Evolutionary conservation across 2,329 filamentous ascomycete species (phyloP).

Genomic region (Arthrobotrys entomopaga): DNA sequence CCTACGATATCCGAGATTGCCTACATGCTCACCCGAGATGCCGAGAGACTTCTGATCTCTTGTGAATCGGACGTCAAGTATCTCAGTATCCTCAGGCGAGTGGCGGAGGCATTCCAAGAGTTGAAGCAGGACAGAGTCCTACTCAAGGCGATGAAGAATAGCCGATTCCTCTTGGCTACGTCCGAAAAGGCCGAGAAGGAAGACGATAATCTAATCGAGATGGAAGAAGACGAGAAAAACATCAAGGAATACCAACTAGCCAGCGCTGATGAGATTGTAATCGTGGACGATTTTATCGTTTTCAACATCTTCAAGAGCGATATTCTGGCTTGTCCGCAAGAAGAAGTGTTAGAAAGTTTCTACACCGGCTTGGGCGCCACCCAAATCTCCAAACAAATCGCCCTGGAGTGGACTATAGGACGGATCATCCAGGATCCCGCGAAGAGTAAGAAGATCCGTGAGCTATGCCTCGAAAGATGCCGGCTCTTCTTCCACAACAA

Average conservation of each 20-base stretch:
- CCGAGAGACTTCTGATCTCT: constrained; percentile 80
- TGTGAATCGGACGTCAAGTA: constrained; percentile 82
- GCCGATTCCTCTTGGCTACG: constrained; percentile 83
- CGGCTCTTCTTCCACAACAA: constrained; percentile 91
- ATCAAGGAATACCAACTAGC: constrained; percentile 83
- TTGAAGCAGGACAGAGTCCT: constrained; percentile 83
- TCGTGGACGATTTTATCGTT: constrained; percentile 87
- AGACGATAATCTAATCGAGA: constrained; percentile 65
- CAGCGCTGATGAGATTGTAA: constrained; percentile 75
- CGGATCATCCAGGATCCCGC: constrained; percentile 73
- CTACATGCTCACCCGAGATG: constrained; percentile 81
- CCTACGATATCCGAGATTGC: constrained; percentile 89
- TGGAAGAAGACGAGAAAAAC: constrained; percentile 67
- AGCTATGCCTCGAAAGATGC: constrained; percentile 84
- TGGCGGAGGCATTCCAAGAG: constrained; percentile 76
- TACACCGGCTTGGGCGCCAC: constrained; percentile 81
- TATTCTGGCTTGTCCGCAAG: constrained; percentile 86
- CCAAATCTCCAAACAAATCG: constrained; percentile 77
- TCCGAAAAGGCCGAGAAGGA: constrained; percentile 69
- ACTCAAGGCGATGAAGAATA: constrained; percentile 77
- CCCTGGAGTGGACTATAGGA: constrained; percentile 64
- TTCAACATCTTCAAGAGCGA: constrained; percentile 87
- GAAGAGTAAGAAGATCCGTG: constrained; percentile 75
- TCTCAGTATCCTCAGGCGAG: constrained; percentile 78
- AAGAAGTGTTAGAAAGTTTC: constrained; percentile 84